These are phyloP conservation scores for Carallia brachiata DNA, from an alignment of 345 rosid species.

Conservation along the genomic window DNA sequence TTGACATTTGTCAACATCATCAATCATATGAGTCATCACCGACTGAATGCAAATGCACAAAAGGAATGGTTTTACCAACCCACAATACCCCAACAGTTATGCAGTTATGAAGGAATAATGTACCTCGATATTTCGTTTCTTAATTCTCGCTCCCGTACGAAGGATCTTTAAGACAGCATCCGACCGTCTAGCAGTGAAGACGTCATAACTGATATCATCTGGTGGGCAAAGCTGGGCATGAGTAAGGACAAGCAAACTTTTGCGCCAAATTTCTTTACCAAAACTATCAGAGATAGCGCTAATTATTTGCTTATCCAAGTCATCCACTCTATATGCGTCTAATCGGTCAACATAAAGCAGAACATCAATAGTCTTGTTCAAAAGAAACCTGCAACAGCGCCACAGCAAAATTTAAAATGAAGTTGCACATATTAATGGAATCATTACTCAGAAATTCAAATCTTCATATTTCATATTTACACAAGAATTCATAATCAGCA, in stretches of 20 bases:
- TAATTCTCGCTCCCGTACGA: constrained; percentile 50
- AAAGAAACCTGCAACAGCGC: constrained; percentile 51
- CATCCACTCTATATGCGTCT: constrained; percentile 85
- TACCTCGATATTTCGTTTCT: constrained; percentile 61
- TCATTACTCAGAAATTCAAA: background rate
- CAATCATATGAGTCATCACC: background rate
- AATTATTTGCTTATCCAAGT: constrained; percentile 75
- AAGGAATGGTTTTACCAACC: background rate
- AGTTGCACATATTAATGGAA: background rate
- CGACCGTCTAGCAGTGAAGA: constrained; percentile 61
- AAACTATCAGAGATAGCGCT: constrained; percentile 63
- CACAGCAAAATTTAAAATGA: background rate
- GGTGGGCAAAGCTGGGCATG: constrained; percentile 88
- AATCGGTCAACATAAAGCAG: constrained; percentile 75
- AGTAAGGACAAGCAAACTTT: constrained; percentile 73
- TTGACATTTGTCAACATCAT: background rate
- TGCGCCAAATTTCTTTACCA: constrained; percentile 78
- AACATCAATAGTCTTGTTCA: constrained; percentile 70
- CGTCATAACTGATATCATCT: constrained; percentile 62
- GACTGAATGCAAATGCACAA: background rate
- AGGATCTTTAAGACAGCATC: constrained; percentile 65
- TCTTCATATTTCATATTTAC: background rate
- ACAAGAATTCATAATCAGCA: background rate
- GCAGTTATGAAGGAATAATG: constrained; percentile 1
- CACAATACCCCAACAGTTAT: too few relatives aligned